Evolutionary conservation across 2,329 filamentous ascomycete genomes (phyloP).

Genomic region (Epichloe brachyelytri): DNA sequence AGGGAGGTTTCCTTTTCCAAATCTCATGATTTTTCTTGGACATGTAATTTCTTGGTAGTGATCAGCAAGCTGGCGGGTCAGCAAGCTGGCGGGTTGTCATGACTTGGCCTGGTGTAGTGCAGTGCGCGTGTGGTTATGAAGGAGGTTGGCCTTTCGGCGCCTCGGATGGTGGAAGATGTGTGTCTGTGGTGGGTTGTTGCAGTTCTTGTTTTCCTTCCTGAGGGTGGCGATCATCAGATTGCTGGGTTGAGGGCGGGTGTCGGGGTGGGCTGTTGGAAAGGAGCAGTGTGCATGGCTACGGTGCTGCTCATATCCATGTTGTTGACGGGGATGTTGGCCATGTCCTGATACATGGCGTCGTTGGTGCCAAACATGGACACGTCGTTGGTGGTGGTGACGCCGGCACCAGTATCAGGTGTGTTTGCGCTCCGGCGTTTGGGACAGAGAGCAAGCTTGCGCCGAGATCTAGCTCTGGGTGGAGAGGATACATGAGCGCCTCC

Average conservation of each 20-base stretch:
- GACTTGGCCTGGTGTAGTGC: too few species aligned
- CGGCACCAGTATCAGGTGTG: neutral
- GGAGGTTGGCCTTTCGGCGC: neutral
- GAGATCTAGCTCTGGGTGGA: constrained; percentile 56
- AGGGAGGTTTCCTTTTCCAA: too few species aligned
- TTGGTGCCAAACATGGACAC: neutral
- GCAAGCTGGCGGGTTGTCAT: too few species aligned
- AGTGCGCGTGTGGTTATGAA: too few species aligned
- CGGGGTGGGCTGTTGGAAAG: neutral
- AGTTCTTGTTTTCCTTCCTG: neutral
- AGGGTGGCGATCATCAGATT: neutral
- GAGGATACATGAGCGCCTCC: constrained; percentile 64
- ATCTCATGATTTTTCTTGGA: too few species aligned
- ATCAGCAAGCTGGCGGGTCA: too few species aligned
- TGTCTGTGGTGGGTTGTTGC: neutral
- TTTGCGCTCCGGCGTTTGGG: neutral
- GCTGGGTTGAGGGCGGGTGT: neutral
- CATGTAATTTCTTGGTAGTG: too few species aligned
- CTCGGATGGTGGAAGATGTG: neutral
- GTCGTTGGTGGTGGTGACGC: neutral
- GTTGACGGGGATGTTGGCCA: neutral
- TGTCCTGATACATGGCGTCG: neutral
- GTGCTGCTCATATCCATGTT: neutral
- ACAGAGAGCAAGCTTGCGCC: constrained; percentile 33
- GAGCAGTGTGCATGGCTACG: neutral